Percentiles rank a stretch among this genome's conserved stretches.
phyloP scores from a whole-genome alignment of 164 flowering plant genomes.

The Protea cynaroides region DNA sequence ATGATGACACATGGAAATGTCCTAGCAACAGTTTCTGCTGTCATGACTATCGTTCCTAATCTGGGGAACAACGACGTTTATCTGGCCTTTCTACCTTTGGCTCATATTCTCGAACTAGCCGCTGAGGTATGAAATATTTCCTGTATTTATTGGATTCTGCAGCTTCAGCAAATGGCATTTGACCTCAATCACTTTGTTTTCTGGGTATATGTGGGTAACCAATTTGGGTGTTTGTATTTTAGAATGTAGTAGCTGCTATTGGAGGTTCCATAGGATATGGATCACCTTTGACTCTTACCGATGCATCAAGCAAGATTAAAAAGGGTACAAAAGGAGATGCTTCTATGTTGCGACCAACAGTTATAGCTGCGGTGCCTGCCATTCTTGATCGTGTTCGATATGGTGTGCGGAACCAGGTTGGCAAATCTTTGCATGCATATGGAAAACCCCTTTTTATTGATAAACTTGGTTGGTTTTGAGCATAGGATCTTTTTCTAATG shows the following conservation, averaged over 20 bases:
- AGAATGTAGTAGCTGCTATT: slow-evolving; percentile 61
- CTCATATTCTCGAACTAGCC: slow-evolving; percentile 92
- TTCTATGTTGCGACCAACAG: slow-evolving; percentile 59
- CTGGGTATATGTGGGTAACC: background rate
- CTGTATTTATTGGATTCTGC: slow-evolving; percentile 1
- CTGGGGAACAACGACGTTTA: slow-evolving; percentile 68
- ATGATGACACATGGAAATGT: slow-evolving; percentile 97
- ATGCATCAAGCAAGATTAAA: slow-evolving; percentile 85
- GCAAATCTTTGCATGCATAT: slow-evolving; percentile 7
- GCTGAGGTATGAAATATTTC: slow-evolving; percentile 73
- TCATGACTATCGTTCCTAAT: slow-evolving; percentile 78
- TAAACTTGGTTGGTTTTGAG: background rate
- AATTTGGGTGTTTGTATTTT: slow-evolving; percentile 13
- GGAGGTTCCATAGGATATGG: slow-evolving; percentile 95
- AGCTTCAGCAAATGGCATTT: background rate
- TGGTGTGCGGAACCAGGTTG: slow-evolving; percentile 86
- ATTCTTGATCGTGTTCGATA: slow-evolving; percentile 97
- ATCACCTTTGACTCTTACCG: slow-evolving; percentile 89
- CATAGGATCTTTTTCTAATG: slow-evolving; percentile 9
- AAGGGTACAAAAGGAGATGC: slow-evolving; percentile 96
- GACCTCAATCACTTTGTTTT: background rate
- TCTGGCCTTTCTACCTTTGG: slow-evolving; percentile 86
- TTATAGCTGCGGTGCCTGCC: slow-evolving; percentile 96
- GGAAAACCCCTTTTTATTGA: background rate
- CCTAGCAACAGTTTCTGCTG: slow-evolving; percentile 78